Base-by-base conservation (phyloP, 768 basidiomycete genomes). In the Trametes cubensis region DNA sequence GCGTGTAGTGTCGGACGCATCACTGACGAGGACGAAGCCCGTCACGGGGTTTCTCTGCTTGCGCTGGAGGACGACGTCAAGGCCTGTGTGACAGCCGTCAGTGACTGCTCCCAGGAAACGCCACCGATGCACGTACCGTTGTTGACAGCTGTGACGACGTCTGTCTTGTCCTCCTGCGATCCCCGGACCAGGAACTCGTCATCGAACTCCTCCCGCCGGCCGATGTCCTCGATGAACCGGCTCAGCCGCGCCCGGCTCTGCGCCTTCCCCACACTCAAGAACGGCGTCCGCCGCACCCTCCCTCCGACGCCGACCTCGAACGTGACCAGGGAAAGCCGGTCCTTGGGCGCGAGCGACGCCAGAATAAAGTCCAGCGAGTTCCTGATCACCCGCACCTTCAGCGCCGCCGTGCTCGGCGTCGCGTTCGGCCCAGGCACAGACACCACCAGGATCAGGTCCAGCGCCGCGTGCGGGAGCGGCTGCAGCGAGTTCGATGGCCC, bases 71-170 rank as follows among this genome's bases (percentile, higher is more conserved):
- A 98, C 91, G 20, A 96, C 87, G 73, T 99, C 97, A 34, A 98
- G 84, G 44, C 90, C 94, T 91, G 67, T 11, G 49, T n/a, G 8
- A 53, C 20, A 49, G 0, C 48, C 3, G 49, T 63, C 48, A 60
- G 28, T 26, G 52, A n/a, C 11, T 7, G 28, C 41, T 21, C 30
- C 48, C 34, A 44, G 18, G 15, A 18, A 49, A 23, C 53, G 45
- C 23, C 28, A 40, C n/a, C 18, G 10, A 26, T 5, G 20, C 25
- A 69, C 70, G 28, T 55, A 88, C 92, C 94, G 69, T 96, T 89
- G 73, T 99, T 99, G 60, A 98, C 93, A n/a, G 95, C 97, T 13
- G 95, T 96, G 23, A 98, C 94, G 18, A 99, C 96, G 73, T 97
- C 96, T 26, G 93, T 93, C 76, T 95, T 92, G 75, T 98, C 95